Conservation (phyloP, 169 alveolate genomes). For the Perkinsus marinus region DNA sequence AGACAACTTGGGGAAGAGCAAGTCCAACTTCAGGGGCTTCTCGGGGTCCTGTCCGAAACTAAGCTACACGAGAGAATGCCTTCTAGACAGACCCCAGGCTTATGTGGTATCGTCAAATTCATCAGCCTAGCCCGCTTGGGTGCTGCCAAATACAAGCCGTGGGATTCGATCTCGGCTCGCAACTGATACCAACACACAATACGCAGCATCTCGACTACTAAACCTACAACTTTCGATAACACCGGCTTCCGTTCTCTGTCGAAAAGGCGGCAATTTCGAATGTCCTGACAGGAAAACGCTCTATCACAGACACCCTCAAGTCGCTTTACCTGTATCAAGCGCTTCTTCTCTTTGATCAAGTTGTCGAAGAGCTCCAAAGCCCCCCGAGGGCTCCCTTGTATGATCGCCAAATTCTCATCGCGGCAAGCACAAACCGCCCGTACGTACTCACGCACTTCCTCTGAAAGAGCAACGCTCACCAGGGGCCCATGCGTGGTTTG, state of each 20-base stretch:
- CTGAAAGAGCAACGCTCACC: not conserved
- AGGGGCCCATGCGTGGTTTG: not conserved
- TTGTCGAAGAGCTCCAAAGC: not conserved
- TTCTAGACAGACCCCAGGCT: not conserved
- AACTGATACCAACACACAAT: not conserved
- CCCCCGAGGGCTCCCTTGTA: not conserved
- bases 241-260: not conserved
- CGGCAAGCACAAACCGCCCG: not conserved
- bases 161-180: not conserved
- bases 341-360: not conserved
- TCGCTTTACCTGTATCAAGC: not conserved
- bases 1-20: not conserved
- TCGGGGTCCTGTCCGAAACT: not conserved
- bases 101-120: not conserved
- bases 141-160: not conserved
- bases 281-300: not conserved
- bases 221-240: not conserved
- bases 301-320: not conserved
- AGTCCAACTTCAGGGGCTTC: not conserved
- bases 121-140: not conserved
- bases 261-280: not conserved
- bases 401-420: not conserved
- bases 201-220: not conserved
- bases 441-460: not conserved
- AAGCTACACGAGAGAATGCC: not conserved